These are phyloP conservation scores for Beauveria sp. DNA, from an alignment of 2,329 filamentous ascomycete genomes.

Conservation along the genomic window DNA sequence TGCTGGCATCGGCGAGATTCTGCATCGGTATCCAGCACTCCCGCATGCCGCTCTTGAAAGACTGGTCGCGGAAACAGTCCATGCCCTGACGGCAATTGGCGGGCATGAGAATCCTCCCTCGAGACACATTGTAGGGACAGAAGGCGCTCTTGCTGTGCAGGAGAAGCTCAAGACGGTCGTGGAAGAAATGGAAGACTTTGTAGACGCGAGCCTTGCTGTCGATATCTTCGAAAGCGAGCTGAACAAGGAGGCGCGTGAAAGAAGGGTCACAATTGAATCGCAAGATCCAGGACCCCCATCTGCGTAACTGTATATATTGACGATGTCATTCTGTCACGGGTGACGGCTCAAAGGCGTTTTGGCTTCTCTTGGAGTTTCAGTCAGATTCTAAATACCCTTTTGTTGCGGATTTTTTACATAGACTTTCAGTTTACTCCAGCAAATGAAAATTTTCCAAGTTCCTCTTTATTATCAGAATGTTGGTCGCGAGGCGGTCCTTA, in stretches of 20 bases:
- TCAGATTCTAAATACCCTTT: neutral
- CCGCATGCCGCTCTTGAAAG: constrained; percentile 60
- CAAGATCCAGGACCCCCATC: constrained; percentile 18
- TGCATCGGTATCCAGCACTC: constrained; percentile 68
- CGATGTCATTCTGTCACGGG: neutral
- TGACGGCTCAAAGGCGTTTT: neutral
- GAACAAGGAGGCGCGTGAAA: constrained; percentile 42
- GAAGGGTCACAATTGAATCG: constrained; percentile 22
- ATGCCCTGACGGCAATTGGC: constrained; percentile 84
- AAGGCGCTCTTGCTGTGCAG: constrained; percentile 80
- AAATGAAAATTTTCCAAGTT: neutral
- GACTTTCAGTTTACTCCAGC: neutral
- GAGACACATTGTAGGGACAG: constrained; percentile 85
- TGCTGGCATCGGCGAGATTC: constrained; percentile 33
- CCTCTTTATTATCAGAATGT: neutral
- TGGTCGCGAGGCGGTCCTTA: too few species aligned
- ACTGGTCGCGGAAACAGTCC: constrained; percentile 80
- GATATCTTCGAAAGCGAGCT: constrained; percentile 61
- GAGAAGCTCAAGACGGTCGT: constrained; percentile 96
- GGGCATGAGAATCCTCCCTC: constrained; percentile 94
- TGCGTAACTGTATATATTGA: constrained; percentile 17
- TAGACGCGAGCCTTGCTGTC: constrained; percentile 78
- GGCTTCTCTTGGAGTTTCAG: neutral
- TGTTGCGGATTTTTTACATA: neutral
- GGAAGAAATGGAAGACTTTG: constrained; percentile 93